These are phyloP conservation scores for Hypoxylon lenormandii DNA, from an alignment of 495 filamentous ascomycete genomes.

Conservation along the genomic window DNA sequence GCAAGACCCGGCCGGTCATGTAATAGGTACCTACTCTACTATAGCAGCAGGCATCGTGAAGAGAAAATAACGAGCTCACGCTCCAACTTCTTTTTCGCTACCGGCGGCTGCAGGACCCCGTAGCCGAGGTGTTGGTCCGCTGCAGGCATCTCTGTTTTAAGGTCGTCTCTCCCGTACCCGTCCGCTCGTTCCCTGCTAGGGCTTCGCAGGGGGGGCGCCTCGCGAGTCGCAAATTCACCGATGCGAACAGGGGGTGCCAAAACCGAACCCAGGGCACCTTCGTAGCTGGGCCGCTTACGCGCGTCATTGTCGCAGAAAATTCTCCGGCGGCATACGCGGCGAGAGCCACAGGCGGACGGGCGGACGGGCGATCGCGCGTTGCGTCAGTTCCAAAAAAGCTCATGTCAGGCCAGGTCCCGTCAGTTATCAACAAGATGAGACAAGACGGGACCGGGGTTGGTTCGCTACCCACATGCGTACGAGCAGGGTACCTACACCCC, in stretches of 20 bases:
- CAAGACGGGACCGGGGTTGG: too few relatives aligned
- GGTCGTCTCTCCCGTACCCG: too few relatives aligned
- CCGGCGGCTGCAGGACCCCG: neutral
- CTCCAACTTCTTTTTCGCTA: neutral
- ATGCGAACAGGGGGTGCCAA: neutral
- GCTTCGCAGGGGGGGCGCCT: too few relatives aligned
- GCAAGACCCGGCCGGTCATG: too few relatives aligned
- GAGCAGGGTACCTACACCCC: neutral
- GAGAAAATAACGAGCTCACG: too few relatives aligned
- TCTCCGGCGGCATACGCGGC: conserved; percentile 7
- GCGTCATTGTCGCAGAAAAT: neutral
- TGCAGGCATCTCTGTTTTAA: too few relatives aligned
- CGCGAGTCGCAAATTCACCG: neutral
- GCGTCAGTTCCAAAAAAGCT: neutral
- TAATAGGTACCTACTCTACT: too few relatives aligned
- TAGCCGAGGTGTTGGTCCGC: neutral
- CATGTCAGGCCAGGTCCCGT: too few relatives aligned
- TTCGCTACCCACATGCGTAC: neutral
- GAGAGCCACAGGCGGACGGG: neutral
- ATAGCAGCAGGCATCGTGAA: too few relatives aligned
- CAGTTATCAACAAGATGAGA: too few relatives aligned
- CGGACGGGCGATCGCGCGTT: neutral
- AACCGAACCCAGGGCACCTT: too few relatives aligned
- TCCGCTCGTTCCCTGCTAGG: too few relatives aligned
- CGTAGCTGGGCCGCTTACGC: conserved; percentile 1